Conservation (phyloP, 805 yeast species). For the Tanozyma kutaoensis region DNA sequence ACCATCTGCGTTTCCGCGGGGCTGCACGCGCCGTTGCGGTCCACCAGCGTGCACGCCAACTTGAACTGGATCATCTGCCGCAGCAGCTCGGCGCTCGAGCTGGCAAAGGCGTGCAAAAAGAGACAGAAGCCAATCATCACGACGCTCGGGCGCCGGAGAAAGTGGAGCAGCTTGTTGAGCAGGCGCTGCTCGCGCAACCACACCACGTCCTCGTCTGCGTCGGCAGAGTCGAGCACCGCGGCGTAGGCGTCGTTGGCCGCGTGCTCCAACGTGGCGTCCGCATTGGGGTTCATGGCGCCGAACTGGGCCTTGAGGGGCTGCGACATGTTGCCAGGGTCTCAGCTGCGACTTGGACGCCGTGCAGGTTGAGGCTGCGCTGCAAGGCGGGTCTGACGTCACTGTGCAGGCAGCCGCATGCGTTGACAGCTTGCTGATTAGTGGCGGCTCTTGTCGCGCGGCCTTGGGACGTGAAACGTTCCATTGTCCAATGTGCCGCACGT, state of each 20-base stretch:
- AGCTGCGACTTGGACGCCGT: too few species aligned
- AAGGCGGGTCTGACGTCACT: too few species aligned
- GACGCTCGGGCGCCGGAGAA: conserved; percentile 48
- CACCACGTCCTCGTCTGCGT: conserved; percentile 28
- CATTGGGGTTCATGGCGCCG: conserved; percentile 3
- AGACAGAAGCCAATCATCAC: conserved; percentile 30
- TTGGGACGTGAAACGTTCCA: too few species aligned
- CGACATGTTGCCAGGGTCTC: too few species aligned
- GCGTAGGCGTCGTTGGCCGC: conserved; percentile 25
- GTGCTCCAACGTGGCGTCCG: conserved; percentile 9
- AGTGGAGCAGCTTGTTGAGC: conserved; percentile 28
- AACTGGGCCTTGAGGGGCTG: too few species aligned
- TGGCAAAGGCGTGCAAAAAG: conserved; percentile 29
- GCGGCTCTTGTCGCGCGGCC: too few species aligned
- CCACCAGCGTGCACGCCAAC: conserved; percentile 14
- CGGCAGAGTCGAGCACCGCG: conserved; percentile 24
- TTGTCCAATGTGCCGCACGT: too few species aligned
- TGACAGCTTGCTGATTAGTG: too few species aligned
- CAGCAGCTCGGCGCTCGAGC: conserved; percentile 23
- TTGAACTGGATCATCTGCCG: conserved; percentile 22
- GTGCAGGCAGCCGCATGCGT: too few species aligned
- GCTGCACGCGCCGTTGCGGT: conserved; percentile 10
- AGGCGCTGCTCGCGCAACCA: conserved; percentile 38
- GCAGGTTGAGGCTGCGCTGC: too few species aligned
- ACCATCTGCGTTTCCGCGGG: conserved; percentile 20